Conservation (phyloP, 176 grass and related monocot species). For the Otatea glauca region DNA sequence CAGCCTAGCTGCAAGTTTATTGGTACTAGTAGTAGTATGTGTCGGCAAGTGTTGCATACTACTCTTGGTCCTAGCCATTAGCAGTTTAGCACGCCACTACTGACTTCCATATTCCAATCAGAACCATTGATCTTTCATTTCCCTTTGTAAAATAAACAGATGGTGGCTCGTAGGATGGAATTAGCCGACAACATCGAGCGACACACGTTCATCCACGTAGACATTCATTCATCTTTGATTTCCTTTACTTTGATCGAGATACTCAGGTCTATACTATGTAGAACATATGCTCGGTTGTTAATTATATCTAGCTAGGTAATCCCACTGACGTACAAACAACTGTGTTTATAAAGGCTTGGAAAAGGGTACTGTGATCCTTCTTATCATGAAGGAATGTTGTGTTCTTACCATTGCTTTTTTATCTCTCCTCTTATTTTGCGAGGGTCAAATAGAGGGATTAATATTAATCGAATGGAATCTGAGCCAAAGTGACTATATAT, state of each 20-base stretch:
- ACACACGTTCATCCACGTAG: conserved; percentile 14
- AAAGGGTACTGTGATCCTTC: not conserved
- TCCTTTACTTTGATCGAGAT: not conserved
- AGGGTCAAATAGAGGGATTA: conserved; percentile 12
- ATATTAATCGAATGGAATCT: conserved; percentile 15
- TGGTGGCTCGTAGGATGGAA: not conserved
- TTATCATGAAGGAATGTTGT: conserved; percentile 27
- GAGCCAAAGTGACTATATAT: not conserved
- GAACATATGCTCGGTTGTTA: not conserved
- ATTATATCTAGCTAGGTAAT: not conserved
- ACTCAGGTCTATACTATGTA: not conserved
- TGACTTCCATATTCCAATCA: not conserved
- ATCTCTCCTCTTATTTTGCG: not conserved
- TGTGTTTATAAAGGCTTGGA: not conserved
- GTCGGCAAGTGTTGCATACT: not conserved
- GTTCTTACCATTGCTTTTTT: conserved; percentile 46
- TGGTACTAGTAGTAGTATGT: not conserved
- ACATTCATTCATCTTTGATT: not conserved
- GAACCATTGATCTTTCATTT: not conserved
- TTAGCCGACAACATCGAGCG: conserved; percentile 10
- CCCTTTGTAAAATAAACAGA: not conserved
- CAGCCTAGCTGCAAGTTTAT: not conserved
- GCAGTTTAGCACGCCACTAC: not conserved
- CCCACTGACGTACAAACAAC: not conserved
- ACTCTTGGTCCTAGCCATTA: not conserved